Evolutionary conservation across 768 basidiomycete genomes (phyloP).

Genomic region (Xanthoconium purpureum): DNA sequence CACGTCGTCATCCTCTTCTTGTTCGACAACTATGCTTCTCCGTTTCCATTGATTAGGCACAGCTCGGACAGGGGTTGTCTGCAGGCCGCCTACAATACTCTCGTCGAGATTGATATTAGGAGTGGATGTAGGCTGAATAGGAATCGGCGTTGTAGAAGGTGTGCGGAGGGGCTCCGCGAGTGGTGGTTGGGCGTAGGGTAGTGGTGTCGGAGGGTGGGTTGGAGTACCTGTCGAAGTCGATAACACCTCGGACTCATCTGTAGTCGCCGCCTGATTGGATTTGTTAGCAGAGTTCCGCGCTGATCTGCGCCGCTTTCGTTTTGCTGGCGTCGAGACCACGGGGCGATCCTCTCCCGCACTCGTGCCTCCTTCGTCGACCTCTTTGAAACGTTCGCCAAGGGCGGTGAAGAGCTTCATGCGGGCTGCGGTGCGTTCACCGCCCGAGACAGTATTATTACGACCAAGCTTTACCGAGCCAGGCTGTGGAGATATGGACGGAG

Average conservation of each 20-base stretch:
- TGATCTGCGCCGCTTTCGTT: constrained; percentile 57
- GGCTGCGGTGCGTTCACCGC: constrained; percentile 73
- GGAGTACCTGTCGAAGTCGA: constrained; percentile 58
- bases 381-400: constrained; percentile 55
- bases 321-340: constrained; percentile 43
- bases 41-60: constrained; percentile 45
- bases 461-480: constrained; percentile 46
- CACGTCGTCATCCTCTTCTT: constrained; percentile 58
- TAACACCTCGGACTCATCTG: constrained; percentile 44
- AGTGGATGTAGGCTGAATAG: constrained; percentile 25
- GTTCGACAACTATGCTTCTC: constrained; percentile 66
- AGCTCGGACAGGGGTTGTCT: constrained; percentile 33
- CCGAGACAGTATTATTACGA: constrained; percentile 80
- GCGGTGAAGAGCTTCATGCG: constrained; percentile 65
- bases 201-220: constrained; percentile 48
- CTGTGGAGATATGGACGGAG: constrained; percentile 47
- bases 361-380: constrained; percentile 59
- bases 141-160: constrained; percentile 29
- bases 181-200: constrained; percentile 40
- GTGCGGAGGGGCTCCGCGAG: constrained; percentile 26
- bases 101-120: constrained; percentile 31
- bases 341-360: constrained; percentile 57
- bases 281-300: constrained; percentile 35
- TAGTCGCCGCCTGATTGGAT: constrained; percentile 39
- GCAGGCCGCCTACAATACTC: constrained; percentile 28